These are phyloP conservation scores for Clavispora fructus DNA, from an alignment of 805 yeast species.

Conservation along the genomic window DNA sequence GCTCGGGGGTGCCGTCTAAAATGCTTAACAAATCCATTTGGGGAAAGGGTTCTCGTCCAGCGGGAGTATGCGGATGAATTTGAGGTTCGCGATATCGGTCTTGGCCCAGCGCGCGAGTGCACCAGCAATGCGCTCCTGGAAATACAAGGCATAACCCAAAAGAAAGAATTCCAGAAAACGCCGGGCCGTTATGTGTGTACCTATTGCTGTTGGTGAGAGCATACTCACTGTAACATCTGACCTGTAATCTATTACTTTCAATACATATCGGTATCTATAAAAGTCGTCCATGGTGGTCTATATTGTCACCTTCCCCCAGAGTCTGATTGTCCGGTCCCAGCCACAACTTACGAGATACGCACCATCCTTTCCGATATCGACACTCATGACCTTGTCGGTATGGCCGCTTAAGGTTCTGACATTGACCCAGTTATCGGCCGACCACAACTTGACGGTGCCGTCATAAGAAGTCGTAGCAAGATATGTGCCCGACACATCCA, in stretches of 20 bases:
- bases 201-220: no score
- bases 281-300: background rate
- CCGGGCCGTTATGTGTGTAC: no score
- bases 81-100: background rate
- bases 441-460: conserved; percentile 53
- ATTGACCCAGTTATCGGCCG: conserved; percentile 65
- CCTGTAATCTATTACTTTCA: no score
- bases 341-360: conserved; percentile 56
- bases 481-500: conserved; percentile 38
- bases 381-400: conserved; percentile 65
- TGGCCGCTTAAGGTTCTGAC: conserved; percentile 49
- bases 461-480: conserved; percentile 70
- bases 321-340: conserved; percentile 77
- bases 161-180: no score
- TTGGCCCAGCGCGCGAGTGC: background rate
- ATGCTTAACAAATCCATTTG: conserved; percentile 70
- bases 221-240: no score
- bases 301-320: conserved; percentile 40
- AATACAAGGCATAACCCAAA: no score
- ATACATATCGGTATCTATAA: no score
- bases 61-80: background rate
- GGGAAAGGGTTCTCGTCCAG: background rate
- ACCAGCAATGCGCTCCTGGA: no score
- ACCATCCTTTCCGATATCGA: conserved; percentile 48
- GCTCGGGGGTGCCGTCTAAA: conserved; percentile 80